phyloP scores from a whole-genome alignment of 176 grass and related monocot species.

The Echinochloa phyllopogon region DNA sequence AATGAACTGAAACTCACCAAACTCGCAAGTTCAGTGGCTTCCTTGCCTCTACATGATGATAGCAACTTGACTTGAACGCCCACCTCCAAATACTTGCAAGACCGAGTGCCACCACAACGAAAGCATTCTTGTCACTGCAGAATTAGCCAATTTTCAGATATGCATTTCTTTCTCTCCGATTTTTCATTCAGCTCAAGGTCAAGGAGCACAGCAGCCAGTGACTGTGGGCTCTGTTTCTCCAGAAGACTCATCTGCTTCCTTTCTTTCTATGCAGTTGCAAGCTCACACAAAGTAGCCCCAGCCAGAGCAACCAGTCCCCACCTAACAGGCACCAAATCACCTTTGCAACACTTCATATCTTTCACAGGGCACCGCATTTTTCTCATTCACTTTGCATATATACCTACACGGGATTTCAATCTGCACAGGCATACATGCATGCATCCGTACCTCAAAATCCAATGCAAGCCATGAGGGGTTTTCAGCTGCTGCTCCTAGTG shows the following conservation, averaged over 20 bases:
- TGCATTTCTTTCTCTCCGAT: not conserved
- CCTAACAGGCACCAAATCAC: constrained; percentile 38
- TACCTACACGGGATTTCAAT: not conserved
- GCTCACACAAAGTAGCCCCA: constrained; percentile 46
- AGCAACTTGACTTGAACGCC: no score
- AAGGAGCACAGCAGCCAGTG: not conserved
- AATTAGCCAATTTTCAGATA: not conserved
- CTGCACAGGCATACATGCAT: not conserved
- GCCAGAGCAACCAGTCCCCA: constrained; percentile 22
- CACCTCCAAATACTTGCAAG: not conserved
- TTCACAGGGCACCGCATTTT: constrained; percentile 14
- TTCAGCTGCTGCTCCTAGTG: not conserved
- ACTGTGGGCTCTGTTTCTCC: no score
- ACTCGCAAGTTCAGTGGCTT: no score
- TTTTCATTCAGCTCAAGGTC: not conserved
- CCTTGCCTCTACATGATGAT: no score
- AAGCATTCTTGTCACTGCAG: not conserved
- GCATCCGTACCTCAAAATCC: no score
- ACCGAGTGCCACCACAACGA: not conserved
- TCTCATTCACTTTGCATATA: not conserved
- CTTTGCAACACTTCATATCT: not conserved
- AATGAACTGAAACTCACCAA: constrained; percentile 20
- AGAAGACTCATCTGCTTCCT: no score
- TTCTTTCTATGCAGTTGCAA: no score
- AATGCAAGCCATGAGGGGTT: constrained; percentile 4